Percentiles rank a stretch among this genome's conserved stretches.
Conservation (phyloP, 768 basidiomycete species). For the Suillus brevipes region DNA sequence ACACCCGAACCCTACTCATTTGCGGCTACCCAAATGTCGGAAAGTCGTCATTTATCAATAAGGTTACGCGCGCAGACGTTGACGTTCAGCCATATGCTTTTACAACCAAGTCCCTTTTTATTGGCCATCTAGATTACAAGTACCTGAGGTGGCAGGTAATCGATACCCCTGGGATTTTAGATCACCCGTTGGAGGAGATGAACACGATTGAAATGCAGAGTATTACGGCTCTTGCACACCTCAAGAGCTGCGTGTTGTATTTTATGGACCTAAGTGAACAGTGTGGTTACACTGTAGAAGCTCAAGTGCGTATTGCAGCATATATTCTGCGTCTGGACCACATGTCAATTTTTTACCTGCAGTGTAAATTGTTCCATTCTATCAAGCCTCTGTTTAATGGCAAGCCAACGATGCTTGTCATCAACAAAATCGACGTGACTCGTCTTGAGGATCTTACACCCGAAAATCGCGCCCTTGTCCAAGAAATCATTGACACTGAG, state of each 20-base stretch:
- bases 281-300: slow-evolving; percentile 96
- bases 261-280: slow-evolving; percentile 99
- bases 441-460: slow-evolving; percentile 81
- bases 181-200: slow-evolving; percentile 99
- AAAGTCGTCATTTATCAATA: slow-evolving; percentile 99
- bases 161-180: slow-evolving; percentile 97
- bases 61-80: slow-evolving; percentile 98
- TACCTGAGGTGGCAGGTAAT: slow-evolving; percentile 99
- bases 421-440: slow-evolving; percentile 97
- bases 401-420: slow-evolving; percentile 91
- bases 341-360: slow-evolving; percentile 8
- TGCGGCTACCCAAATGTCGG: slow-evolving; percentile 99
- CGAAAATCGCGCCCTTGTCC: slow-evolving; percentile 76
- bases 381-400: slow-evolving; percentile 96
- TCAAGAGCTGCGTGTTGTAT: slow-evolving; percentile 92
- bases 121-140: slow-evolving; percentile 98
- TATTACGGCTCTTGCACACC: slow-evolving; percentile 95
- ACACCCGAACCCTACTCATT: slow-evolving; percentile 94
- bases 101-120: slow-evolving; percentile 97
- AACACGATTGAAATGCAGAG: slow-evolving; percentile 99
- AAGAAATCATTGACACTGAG: slow-evolving; percentile 80
- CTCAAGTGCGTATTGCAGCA: slow-evolving; percentile 61
- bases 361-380: slow-evolving; percentile 99
- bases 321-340: slow-evolving; percentile 5
- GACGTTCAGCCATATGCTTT: slow-evolving; percentile 99